Base-by-base conservation (phyloP, 2,329 filamentous ascomycete genomes). In the Epichloe brachyelytri region DNA sequence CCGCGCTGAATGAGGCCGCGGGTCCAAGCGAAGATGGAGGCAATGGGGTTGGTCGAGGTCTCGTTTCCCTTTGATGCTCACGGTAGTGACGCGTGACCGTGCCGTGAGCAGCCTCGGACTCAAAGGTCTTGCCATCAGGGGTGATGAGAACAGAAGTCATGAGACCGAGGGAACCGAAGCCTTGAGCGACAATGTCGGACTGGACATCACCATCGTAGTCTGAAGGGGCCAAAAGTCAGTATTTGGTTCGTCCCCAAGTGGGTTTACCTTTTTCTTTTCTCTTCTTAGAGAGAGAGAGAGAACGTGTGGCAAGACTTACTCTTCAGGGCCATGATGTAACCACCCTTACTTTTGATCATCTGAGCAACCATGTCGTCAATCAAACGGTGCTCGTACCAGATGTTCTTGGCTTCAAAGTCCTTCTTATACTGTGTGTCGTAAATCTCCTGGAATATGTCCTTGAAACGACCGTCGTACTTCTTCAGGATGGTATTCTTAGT, bases 401-500 rank as follows among this genome's bases (percentile, higher is more conserved):
- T 95, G 56, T 80, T 80, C 77, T 89, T 88, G 64, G 83, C 84
- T 68, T 96, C 90, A 62, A 97, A 97, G 43, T 88, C 79, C 68
- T 80, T 78, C 78, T 86, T 85, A 78, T 97, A 98, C 62, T 84
- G 74, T 53, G 77, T 79, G 57, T 97, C 88, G 73, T 91, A 98
- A 63, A 97, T 82, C 65, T 94, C 86, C 79, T 98, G 87, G 82
- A 98, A 98, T 70, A 97, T 94, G 66, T 98, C 93, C 83, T 97
- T 97, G 82, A 98, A 98, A 62, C 87, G 82, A 49, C 93, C 93
- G 66, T 98, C 93, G 73, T 98, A 98, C 71, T 90, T 91, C 79
- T 98, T 98, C 60, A 98, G 76, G 62, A 98, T 98, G 61, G 93
- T 98, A 79, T 97, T 97, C 85, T 98, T 98, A 72, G 93, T 98